These are phyloP conservation scores for Acanthochlamys bracteata DNA, from an alignment of 106 monocot genomes.

Conservation along the genomic window DNA sequence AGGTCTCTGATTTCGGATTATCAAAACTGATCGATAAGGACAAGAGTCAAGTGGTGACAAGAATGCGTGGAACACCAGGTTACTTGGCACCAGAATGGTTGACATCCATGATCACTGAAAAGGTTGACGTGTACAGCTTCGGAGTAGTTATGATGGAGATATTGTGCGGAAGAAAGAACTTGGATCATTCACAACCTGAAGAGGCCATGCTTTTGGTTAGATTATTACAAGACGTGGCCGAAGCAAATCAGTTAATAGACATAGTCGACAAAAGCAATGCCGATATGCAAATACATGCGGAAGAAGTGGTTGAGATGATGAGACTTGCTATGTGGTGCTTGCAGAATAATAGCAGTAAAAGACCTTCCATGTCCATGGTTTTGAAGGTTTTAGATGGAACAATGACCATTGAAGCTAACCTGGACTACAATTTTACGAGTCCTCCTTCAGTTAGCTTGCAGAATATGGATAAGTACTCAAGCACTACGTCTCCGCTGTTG, in stretches of 20 bases:
- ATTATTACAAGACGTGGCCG: not conserved
- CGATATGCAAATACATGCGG: constrained; percentile 6
- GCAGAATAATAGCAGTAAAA: constrained; percentile 5
- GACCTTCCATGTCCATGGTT: constrained; percentile 15
- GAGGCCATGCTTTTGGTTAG: constrained; percentile 8
- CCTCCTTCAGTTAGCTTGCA: not conserved
- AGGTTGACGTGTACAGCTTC: constrained; percentile 35
- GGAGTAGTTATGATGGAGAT: constrained; percentile 35
- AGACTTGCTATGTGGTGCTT: constrained; percentile 32
- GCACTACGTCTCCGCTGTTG: not conserved
- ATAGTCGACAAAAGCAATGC: constrained; percentile 7
- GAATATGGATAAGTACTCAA: not conserved
- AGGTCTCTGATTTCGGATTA: constrained; percentile 43
- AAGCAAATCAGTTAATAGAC: constrained; percentile 1
- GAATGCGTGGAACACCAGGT: constrained; percentile 29
- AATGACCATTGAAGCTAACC: constrained; percentile 1
- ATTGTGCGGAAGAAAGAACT: constrained; percentile 24
- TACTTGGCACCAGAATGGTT: constrained; percentile 38
- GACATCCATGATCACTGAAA: constrained; percentile 27
- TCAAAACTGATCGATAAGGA: constrained; percentile 39
- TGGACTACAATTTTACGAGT: constrained; percentile 6
- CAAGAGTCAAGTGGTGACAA: constrained; percentile 30
- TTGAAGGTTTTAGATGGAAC: constrained; percentile 27
- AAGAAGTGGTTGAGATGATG: constrained; percentile 11
- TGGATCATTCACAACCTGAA: constrained; percentile 20